phyloP scores from a whole-genome alignment of 345 rosid genomes.

The Eucalyptus shirleyi region DNA sequence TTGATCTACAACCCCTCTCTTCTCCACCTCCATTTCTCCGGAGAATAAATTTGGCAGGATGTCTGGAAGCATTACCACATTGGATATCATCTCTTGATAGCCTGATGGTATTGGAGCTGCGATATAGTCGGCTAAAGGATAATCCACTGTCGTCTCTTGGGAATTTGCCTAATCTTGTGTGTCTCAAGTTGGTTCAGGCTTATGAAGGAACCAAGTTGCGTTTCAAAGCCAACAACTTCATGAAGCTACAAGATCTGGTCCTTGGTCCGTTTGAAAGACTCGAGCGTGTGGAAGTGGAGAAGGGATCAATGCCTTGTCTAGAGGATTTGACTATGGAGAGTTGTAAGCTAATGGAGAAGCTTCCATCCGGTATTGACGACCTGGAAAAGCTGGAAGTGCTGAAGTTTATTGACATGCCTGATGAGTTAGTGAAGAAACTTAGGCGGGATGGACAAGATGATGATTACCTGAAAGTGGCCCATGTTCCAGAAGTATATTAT shows the following conservation, averaged over 20 bases:
- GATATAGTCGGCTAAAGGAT: conserved; percentile 3
- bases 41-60: conserved; percentile 6
- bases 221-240: conserved; percentile 6
- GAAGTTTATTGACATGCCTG: conserved; percentile 14
- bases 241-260: conserved; percentile 8
- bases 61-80: conserved; percentile 1
- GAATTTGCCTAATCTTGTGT: conserved; percentile 12
- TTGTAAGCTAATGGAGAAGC: conserved; percentile 1
- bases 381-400: conserved; percentile 10
- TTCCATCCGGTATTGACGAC: conserved; percentile 10
- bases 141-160: conserved; percentile 11
- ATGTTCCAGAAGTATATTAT: conserved; percentile 8
- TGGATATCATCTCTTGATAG: conserved; percentile 16
- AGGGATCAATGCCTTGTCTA: conserved; percentile 12
- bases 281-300: not conserved
- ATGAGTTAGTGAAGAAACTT: conserved; percentile 5
- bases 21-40: conserved; percentile 14
- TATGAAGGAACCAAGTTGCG: not conserved
- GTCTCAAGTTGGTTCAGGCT: conserved; percentile 4
- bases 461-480: conserved; percentile 5
- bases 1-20: conserved; percentile 7
- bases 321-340: conserved; percentile 6
- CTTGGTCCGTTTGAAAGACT: conserved; percentile 6
- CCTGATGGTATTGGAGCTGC: conserved; percentile 1
- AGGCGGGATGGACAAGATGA: not conserved